Evolutionary conservation across 2,329 filamentous ascomycete genomes (phyloP).

Genomic region (Cadophora gregata): DNA sequence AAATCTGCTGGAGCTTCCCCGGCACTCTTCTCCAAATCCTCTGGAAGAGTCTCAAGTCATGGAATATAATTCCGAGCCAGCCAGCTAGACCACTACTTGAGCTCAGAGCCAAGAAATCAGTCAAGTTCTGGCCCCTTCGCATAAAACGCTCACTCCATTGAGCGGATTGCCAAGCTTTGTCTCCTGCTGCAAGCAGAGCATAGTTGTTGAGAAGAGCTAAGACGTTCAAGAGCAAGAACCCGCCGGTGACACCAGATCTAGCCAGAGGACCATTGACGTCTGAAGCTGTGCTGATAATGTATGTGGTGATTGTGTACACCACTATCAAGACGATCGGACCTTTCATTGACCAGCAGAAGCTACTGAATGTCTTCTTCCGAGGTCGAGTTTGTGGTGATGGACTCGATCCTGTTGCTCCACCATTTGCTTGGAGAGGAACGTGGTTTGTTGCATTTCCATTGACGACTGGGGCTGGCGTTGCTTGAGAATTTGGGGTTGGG

Average conservation of each 20-base stretch:
- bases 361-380: not conserved
- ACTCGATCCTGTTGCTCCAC: not conserved
- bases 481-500: not conserved
- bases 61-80: not conserved
- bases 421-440: not conserved
- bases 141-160: not conserved
- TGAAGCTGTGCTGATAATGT: not conserved
- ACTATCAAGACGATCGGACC: not conserved
- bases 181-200: not conserved
- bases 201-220: slow-evolving; percentile 4
- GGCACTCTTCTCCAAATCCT: not conserved
- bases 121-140: not conserved
- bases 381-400: not conserved
- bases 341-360: slow-evolving; percentile 7
- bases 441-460: not conserved
- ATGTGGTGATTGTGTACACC: not conserved
- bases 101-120: not conserved
- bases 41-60: not conserved
- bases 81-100: not conserved
- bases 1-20: not conserved
- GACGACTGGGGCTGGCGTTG: not conserved
- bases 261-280: not conserved
- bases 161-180: not conserved
- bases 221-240: not conserved
- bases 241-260: not conserved